Percentiles rank a stretch among this genome's conserved stretches.
phyloP scores from a whole-genome alignment of 2,329 filamentous ascomycete species.

The Lachnellula willkommii region DNA sequence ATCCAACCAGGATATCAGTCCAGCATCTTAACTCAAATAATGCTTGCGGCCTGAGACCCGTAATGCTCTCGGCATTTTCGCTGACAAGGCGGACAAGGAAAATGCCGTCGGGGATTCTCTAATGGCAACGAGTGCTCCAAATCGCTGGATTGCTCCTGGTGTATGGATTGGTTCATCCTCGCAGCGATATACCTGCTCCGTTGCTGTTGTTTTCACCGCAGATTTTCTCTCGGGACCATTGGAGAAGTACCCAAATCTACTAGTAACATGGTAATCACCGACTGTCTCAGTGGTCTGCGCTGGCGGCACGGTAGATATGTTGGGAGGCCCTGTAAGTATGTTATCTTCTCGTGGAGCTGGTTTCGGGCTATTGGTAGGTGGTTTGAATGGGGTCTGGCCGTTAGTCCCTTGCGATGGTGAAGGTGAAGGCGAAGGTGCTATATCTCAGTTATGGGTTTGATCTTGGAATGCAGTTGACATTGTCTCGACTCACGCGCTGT shows the following conservation, averaged over 20 bases:
- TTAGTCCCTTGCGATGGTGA: not conserved
- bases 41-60: constrained; percentile 14
- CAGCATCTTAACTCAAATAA: constrained; percentile 21
- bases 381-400: too few species aligned
- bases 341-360: not conserved
- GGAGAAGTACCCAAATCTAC: constrained; percentile 1
- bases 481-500: not conserved
- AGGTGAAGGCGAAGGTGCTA: not conserved
- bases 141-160: constrained; percentile 20
- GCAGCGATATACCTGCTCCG: constrained; percentile 14
- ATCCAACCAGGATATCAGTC: constrained; percentile 16
- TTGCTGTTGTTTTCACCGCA: not conserved
- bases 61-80: constrained; percentile 18
- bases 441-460: too few species aligned
- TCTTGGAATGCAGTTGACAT: too few species aligned
- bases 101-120: constrained; percentile 10
- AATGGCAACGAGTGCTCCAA: constrained; percentile 21
- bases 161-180: constrained; percentile 25
- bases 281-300: not conserved
- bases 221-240: not conserved
- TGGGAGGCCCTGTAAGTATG: not conserved
- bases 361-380: not conserved
- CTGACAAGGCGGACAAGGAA: constrained; percentile 20
- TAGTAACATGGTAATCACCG: not conserved
- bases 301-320: not conserved